These are phyloP conservation scores for Candida buenavistaensis DNA, from an alignment of 1,139 yeast species.

Conservation along the genomic window DNA sequence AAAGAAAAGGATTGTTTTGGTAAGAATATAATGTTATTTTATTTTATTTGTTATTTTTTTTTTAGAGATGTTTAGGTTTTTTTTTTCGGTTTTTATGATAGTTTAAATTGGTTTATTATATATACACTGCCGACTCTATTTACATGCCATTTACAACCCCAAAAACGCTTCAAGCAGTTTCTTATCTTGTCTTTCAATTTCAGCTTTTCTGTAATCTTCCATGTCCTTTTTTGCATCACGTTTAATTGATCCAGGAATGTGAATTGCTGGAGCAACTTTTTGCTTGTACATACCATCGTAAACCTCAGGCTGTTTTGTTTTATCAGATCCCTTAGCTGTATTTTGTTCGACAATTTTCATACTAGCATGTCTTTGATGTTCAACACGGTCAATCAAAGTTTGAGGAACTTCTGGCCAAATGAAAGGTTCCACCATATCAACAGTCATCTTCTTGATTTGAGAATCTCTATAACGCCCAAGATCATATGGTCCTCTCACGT, in stretches of 20 bases:
- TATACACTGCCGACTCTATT: slow-evolving; percentile 3
- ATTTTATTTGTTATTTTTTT: slow-evolving; percentile 1
- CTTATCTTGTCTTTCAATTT: slow-evolving; percentile 28
- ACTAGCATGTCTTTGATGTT: slow-evolving; percentile 26
- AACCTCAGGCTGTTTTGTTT: slow-evolving; percentile 63
- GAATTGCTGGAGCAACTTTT: slow-evolving; percentile 69
- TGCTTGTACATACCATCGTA: slow-evolving; percentile 79
- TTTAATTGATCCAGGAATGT: slow-evolving; percentile 56
- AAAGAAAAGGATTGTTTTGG: slow-evolving; percentile 18
- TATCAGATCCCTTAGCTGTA: slow-evolving; percentile 61
- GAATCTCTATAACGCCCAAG: slow-evolving; percentile 76
- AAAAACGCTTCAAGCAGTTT: slow-evolving; percentile 30
- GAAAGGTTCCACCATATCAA: slow-evolving; percentile 90
- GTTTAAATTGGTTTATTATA: no score
- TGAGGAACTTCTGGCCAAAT: slow-evolving; percentile 79
- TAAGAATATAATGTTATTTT: slow-evolving; percentile 2
- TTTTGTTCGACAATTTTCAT: slow-evolving; percentile 16
- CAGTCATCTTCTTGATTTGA: slow-evolving; percentile 91
- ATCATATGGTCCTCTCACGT: slow-evolving; percentile 58
- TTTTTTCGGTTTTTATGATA: not conserved
- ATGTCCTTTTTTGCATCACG: slow-evolving; percentile 42
- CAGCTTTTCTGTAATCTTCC: slow-evolving; percentile 23
- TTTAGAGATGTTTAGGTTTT: slow-evolving; percentile 1
- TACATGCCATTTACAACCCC: slow-evolving; percentile 15
- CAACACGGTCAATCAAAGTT: slow-evolving; percentile 24